These are phyloP conservation scores for Solanum corneliomulleri DNA, from an alignment of 257 asterid genomes.

Conservation along the genomic window DNA sequence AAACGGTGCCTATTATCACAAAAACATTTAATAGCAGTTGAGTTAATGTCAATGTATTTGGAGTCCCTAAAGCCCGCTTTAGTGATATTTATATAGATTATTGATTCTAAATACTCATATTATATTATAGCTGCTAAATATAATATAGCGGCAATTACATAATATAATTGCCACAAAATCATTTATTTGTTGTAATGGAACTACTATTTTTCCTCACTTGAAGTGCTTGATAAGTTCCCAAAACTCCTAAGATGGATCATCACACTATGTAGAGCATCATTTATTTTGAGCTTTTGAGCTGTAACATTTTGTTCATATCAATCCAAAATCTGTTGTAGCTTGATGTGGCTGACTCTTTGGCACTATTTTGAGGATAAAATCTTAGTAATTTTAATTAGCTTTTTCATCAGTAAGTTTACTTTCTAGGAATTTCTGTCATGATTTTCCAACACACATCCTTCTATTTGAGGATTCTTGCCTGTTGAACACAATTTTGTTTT, in stretches of 20 bases:
- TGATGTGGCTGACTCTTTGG: not conserved
- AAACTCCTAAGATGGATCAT: not conserved
- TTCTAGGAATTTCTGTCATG: not conserved
- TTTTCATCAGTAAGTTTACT: not conserved
- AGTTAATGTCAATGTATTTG: too few relatives aligned
- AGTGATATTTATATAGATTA: too few relatives aligned
- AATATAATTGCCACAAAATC: too few relatives aligned
- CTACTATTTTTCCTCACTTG: not conserved
- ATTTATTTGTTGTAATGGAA: too few relatives aligned
- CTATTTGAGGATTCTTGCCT: not conserved
- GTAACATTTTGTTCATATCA: not conserved
- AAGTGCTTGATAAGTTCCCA: not conserved
- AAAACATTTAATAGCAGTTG: too few relatives aligned
- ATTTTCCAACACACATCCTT: not conserved
- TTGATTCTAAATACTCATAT: too few relatives aligned
- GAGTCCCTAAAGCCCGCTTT: too few relatives aligned
- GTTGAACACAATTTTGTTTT: not conserved
- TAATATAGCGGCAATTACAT: too few relatives aligned
- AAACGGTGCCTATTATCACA: too few relatives aligned
- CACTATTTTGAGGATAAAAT: not conserved
- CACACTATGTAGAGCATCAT: not conserved
- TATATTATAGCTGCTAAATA: too few relatives aligned
- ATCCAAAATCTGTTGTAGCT: not conserved
- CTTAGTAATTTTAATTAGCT: not conserved
- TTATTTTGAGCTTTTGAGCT: not conserved